A percentile compares a stretch with the other conserved stretches of the same genome.
These are phyloP conservation scores for Aegilops bicornis DNA, from an alignment of 176 grass and related monocot species.

Conservation along the genomic window DNA sequence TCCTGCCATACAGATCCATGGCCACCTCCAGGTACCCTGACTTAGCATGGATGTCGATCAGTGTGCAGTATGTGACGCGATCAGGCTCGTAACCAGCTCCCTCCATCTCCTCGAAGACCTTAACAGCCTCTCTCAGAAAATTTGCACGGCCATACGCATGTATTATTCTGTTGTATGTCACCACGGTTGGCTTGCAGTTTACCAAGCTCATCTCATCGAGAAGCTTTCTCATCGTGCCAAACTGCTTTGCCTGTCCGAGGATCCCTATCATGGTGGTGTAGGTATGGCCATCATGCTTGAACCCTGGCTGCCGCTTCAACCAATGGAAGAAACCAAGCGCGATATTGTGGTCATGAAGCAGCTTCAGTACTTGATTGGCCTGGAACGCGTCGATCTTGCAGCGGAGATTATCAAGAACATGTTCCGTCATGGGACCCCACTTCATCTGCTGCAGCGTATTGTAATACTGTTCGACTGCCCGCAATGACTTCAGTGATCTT, in stretches of 20 bases:
- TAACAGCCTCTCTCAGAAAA: constrained; percentile 75
- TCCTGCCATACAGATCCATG: constrained; percentile 74
- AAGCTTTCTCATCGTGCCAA: constrained; percentile 73
- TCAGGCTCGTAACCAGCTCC: constrained; percentile 68
- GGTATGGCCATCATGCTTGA: constrained; percentile 92
- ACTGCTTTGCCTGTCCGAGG: constrained; percentile 84
- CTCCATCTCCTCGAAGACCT: constrained; percentile 91
- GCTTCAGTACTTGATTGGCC: constrained; percentile 94
- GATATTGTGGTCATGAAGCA: constrained; percentile 64
- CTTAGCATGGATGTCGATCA: constrained; percentile 98
- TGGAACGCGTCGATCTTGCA: constrained; percentile 81
- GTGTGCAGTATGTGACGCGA: constrained; percentile 81
- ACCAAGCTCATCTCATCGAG: constrained; percentile 76
- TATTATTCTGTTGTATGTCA: constrained; percentile 96
- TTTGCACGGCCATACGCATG: constrained; percentile 92
- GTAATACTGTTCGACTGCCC: constrained; percentile 76
- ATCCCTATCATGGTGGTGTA: constrained; percentile 99
- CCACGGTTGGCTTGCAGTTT: constrained; percentile 80
- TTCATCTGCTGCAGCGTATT: constrained; percentile 81
- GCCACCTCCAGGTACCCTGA: constrained; percentile 79
- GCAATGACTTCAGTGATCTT: constrained; percentile 55
- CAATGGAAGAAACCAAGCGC: constrained; percentile 87
- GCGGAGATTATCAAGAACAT: constrained; percentile 65
- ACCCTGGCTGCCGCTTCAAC: constrained; percentile 84
- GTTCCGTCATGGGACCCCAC: constrained; percentile 76